Base-by-base conservation (phyloP, 2,329 filamentous ascomycete species). In the Exophiala mesophila region DNA sequence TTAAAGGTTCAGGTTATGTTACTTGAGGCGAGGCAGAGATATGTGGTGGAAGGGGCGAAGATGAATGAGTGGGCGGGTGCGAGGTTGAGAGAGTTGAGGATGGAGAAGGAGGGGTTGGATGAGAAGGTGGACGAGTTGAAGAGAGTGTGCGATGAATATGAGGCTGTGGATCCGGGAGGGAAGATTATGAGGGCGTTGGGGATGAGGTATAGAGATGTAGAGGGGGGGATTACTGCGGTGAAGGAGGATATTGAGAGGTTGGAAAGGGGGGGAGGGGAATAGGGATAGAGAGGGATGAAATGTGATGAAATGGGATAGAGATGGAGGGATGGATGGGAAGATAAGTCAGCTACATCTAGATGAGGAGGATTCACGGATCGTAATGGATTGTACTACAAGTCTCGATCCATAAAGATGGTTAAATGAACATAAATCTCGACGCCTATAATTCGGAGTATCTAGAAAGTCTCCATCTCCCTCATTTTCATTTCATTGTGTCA, bases 221-320 rank as follows among this genome's bases (percentile, higher is more conserved):
- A 60, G 1, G 56, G 53, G 39, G 64, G 69, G 41, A 58, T 66
- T 5, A 65, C 67, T 34, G 47, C 47, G 4, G 58, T 66, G 5
- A 58, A 55, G 44, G 57, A 52, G 49, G 63, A 66, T 48, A 62
- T 66, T 26, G 53, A 57, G 49, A 55, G 55, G 24, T 43, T 66
- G 38, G 46, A 42, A 20, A 39, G 38, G 36, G 28, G 19, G 3
- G 9, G 17, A 38, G 19, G 35, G 36, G 7, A 32, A 32, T 5
- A 32, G 17, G 26, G 13, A 19, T 15, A 26, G 36, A 16, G 17
- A 3, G 36, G 19, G 10, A 26, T 19, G 18, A 23, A 18, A 16
- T 24, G 12, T 7, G 16, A 21, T 36, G 18, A 3, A 21, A 9
- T n/a, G n/a, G n/a, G n/a, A n/a, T n/a, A n/a, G n/a, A n/a, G n/a